These are phyloP conservation scores for Heliamphora pulchella DNA, from an alignment of 179 eudicot species.

Conservation along the genomic window DNA sequence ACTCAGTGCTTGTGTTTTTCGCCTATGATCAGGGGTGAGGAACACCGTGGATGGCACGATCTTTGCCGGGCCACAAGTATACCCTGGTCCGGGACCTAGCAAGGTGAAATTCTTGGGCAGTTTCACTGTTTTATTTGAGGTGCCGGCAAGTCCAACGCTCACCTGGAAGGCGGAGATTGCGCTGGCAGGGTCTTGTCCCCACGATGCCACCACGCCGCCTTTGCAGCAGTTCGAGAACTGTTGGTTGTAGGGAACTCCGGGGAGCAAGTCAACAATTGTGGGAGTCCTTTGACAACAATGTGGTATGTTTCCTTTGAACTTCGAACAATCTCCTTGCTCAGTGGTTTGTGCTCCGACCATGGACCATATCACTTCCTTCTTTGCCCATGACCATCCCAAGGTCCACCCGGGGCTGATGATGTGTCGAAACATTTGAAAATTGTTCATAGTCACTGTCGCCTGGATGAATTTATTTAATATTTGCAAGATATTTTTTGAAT, in stretches of 20 bases:
- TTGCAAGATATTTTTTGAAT: neutral
- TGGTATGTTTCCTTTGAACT: slow-evolving; percentile 34
- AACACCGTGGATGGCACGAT: slow-evolving; percentile 30
- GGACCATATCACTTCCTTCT: slow-evolving; percentile 41
- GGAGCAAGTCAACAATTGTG: slow-evolving; percentile 34
- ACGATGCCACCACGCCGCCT: slow-evolving; percentile 35
- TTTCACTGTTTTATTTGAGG: slow-evolving; percentile 35
- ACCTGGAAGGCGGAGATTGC: slow-evolving; percentile 38
- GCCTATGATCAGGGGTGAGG: slow-evolving; percentile 27
- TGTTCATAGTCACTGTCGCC: slow-evolving; percentile 42
- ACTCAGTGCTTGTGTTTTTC: slow-evolving; percentile 43
- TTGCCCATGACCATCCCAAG: slow-evolving; percentile 38
- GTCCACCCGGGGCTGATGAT: slow-evolving; percentile 41
- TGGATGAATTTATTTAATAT: neutral
- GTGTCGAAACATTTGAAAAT: slow-evolving; percentile 40
- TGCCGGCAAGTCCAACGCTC: slow-evolving; percentile 37
- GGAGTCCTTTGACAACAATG: slow-evolving; percentile 37
- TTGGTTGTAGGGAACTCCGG: slow-evolving; percentile 39
- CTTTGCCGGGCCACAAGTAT: slow-evolving; percentile 45
- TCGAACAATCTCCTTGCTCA: slow-evolving; percentile 50
- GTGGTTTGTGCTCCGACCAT: slow-evolving; percentile 43
- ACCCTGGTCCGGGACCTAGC: slow-evolving; percentile 40
- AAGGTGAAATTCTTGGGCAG: slow-evolving; percentile 41
- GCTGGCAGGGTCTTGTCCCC: slow-evolving; percentile 39
- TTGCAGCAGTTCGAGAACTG: slow-evolving; percentile 41